phyloP scores from a whole-genome alignment of 73 alveolate genomes.

The Blepharisma japonicum region DNA sequence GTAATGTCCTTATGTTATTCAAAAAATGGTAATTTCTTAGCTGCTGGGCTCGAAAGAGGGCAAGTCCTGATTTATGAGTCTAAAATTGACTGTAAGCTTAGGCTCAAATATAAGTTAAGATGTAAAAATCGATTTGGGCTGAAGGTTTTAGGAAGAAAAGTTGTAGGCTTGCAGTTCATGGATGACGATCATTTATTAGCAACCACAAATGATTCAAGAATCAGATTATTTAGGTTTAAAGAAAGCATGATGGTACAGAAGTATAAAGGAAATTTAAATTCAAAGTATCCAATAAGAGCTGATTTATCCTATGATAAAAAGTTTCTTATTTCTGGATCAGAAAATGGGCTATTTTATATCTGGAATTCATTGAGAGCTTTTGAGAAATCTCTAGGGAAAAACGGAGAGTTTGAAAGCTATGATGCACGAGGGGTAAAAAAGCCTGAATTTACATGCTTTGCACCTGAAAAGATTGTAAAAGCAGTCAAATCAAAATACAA shows the following conservation, averaged over 20 bases:
- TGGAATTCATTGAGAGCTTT: constrained; percentile 53
- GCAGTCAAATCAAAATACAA: too few relatives aligned
- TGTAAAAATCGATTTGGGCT: constrained; percentile 75
- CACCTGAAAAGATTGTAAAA: too few relatives aligned
- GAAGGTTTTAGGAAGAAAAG: constrained; percentile 77
- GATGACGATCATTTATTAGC: constrained; percentile 61
- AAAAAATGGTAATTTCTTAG: constrained; percentile 64
- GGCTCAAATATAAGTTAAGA: constrained; percentile 30
- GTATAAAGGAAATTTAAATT: constrained; percentile 75
- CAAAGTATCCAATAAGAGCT: constrained; percentile 66
- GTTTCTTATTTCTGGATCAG: constrained; percentile 77
- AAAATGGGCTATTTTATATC: constrained; percentile 75
- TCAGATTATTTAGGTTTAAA: constrained; percentile 64
- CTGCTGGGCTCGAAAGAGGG: constrained; percentile 77
- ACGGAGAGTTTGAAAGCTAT: too few relatives aligned
- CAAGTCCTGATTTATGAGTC: constrained; percentile 63
- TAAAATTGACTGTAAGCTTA: constrained; percentile 25
- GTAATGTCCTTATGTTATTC: too few relatives aligned
- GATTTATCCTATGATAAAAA: constrained; percentile 51
- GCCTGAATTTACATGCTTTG: too few relatives aligned
- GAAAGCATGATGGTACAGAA: constrained; percentile 61
- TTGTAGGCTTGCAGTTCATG: constrained; percentile 69
- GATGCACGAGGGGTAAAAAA: too few relatives aligned
- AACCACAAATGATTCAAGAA: constrained; percentile 79
- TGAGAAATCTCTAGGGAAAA: not conserved